These are phyloP conservation scores for Pseudocercospora fuligena DNA, from an alignment of 2,329 filamentous ascomycete genomes.

Conservation along the genomic window DNA sequence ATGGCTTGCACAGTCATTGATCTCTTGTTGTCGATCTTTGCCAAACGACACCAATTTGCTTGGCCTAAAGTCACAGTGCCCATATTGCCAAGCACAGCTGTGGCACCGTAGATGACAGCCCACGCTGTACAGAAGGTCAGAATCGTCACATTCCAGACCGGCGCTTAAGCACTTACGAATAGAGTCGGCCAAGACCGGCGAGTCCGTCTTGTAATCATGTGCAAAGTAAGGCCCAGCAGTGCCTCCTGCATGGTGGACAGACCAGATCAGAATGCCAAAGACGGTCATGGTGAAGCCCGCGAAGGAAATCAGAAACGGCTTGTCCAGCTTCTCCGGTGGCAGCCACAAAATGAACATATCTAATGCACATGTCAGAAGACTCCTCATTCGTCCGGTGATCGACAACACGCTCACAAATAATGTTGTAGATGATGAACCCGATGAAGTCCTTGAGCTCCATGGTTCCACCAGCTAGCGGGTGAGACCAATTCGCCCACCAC, in stretches of 20 bases:
- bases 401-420: slow-evolving; percentile 12
- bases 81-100: slow-evolving; percentile 22
- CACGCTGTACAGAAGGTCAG: slow-evolving; percentile 12
- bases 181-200: slow-evolving; percentile 18
- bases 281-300: slow-evolving; percentile 21
- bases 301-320: slow-evolving; percentile 22
- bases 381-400: background rate
- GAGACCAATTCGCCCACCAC: slow-evolving; percentile 22
- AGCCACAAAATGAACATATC: slow-evolving; percentile 22
- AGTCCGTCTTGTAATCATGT: slow-evolving; percentile 19
- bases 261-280: slow-evolving; percentile 23
- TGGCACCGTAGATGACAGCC: slow-evolving; percentile 24
- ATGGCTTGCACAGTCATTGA: slow-evolving; percentile 21
- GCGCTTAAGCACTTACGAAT: background rate
- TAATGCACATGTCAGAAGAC: background rate
- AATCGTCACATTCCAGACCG: background rate
- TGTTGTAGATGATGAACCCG: slow-evolving; percentile 26
- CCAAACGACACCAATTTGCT: slow-evolving; percentile 20
- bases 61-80: slow-evolving; percentile 18
- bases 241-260: slow-evolving; percentile 20
- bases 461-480: slow-evolving; percentile 21
- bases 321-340: slow-evolving; percentile 22
- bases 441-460: slow-evolving; percentile 26
- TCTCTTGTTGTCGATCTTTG: slow-evolving; percentile 8
- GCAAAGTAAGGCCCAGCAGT: slow-evolving; percentile 25